Conservation (phyloP, 352 stramenopile species). For the Plasmopara muralis region DNA sequence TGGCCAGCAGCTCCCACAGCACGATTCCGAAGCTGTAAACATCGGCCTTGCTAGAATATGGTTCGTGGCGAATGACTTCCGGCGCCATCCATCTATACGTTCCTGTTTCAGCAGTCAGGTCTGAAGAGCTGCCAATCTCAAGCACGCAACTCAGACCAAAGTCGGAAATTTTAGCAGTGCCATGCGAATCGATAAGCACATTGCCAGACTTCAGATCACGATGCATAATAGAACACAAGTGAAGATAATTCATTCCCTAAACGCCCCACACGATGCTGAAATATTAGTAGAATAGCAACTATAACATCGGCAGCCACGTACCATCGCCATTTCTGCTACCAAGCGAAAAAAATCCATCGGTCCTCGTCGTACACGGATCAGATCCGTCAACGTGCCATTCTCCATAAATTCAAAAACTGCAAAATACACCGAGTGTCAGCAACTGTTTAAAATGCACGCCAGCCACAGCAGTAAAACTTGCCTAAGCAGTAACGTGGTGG, state of each 20-base stretch:
- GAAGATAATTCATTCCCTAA: constrained; percentile 92
- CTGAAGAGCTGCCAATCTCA: constrained; percentile 65
- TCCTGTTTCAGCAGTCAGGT: constrained; percentile 81
- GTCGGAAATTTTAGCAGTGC: constrained; percentile 84
- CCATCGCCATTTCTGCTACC: constrained; percentile 72
- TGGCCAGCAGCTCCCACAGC: constrained; percentile 80
- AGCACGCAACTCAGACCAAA: constrained; percentile 84
- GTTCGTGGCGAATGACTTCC: constrained; percentile 90
- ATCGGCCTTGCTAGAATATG: constrained; percentile 93
- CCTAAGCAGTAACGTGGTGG: constrained; percentile 77
- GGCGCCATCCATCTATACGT: constrained; percentile 94
- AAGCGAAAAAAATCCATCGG: constrained; percentile 81
- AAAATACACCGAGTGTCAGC: background rate
- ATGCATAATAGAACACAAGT: constrained; percentile 92
- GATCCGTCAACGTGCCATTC: constrained; percentile 74
- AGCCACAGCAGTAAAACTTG: constrained; percentile 22
- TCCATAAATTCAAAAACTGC: constrained; percentile 86
- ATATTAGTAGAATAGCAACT: background rate
- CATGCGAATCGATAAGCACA: constrained; percentile 79
- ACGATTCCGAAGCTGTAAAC: constrained; percentile 93
- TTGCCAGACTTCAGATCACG: constrained; percentile 96
- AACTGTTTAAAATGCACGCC: no score
- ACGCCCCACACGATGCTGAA: constrained; percentile 13
- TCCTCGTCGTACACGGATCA: constrained; percentile 59
- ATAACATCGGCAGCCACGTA: constrained; percentile 11